phyloP scores from a whole-genome alignment of 352 stramenopile species.

The Phytophthora cryptogea region DNA sequence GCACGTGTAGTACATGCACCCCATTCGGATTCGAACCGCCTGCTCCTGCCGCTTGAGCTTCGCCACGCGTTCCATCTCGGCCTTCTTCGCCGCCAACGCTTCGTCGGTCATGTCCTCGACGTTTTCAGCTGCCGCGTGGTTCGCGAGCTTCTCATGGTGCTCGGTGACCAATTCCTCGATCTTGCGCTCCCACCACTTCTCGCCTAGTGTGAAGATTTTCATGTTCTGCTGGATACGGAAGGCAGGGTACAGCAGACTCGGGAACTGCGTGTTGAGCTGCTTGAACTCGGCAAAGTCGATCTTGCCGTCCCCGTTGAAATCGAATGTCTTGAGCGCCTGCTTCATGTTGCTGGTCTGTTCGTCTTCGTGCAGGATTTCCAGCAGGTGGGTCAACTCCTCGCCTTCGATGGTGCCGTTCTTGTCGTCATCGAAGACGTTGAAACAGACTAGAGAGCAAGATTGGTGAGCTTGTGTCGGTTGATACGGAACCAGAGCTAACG shows the following conservation, averaged over 20 bases:
- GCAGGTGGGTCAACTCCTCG: constrained; percentile 57
- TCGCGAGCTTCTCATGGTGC: constrained; percentile 46
- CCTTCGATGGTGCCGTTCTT: constrained; percentile 78
- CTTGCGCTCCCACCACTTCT: constrained; percentile 68
- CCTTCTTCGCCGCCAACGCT: constrained; percentile 32
- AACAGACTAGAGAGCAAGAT: constrained; percentile 53
- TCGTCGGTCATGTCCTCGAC: constrained; percentile 40
- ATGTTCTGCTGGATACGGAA: constrained; percentile 83
- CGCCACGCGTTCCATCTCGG: constrained; percentile 24
- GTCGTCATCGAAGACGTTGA: constrained; percentile 77
- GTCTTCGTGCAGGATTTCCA: constrained; percentile 73
- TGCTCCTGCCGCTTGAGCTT: constrained; percentile 65
- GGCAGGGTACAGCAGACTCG: constrained; percentile 65
- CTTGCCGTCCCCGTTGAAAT: constrained; percentile 75
- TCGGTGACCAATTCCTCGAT: constrained; percentile 54
- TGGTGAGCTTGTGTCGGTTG: background rate
- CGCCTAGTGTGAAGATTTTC: constrained; percentile 64
- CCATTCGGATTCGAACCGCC: constrained; percentile 67
- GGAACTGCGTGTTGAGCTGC: constrained; percentile 64
- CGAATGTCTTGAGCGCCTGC: constrained; percentile 58
- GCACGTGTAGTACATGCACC: constrained; percentile 66
- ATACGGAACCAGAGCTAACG: background rate
- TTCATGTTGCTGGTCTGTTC: constrained; percentile 75
- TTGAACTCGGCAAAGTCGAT: constrained; percentile 77
- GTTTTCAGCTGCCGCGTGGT: constrained; percentile 35